A percentile compares a stretch with the other conserved stretches of the same genome.
These are phyloP conservation scores for Rhodosporidiobolus odoratus DNA, from an alignment of 768 basidiomycete genomes.

Conservation along the genomic window DNA sequence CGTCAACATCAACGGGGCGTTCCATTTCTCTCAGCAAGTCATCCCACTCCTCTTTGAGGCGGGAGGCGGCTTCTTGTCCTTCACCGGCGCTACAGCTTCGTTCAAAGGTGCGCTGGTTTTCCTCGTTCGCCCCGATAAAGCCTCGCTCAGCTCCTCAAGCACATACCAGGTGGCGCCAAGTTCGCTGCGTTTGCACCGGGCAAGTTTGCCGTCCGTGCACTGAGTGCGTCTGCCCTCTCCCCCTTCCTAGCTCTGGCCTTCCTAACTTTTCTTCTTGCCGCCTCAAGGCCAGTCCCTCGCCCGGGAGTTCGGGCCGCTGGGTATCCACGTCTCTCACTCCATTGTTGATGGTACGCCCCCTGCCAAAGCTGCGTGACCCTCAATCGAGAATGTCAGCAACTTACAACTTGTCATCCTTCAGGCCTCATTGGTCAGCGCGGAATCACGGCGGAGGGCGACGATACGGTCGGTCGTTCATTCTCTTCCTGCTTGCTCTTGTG, in stretches of 20 bases:
- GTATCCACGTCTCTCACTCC: constrained; percentile 41
- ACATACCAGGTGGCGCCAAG: constrained; percentile 38
- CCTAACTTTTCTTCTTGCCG: no score
- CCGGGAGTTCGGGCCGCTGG: constrained; percentile 40
- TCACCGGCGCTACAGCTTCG: constrained; percentile 43
- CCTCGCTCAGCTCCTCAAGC: not conserved
- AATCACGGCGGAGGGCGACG: not conserved
- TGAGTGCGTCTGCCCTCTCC: constrained; percentile 20
- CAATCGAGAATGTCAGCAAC: no score
- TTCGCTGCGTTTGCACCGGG: constrained; percentile 40
- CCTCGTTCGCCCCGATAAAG: not conserved
- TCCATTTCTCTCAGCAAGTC: constrained; percentile 36
- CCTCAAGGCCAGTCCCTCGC: constrained; percentile 38
- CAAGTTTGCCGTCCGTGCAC: constrained; percentile 38
- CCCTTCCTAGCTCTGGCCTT: not conserved
- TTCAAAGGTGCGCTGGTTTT: constrained; percentile 21
- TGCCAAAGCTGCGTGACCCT: no score
- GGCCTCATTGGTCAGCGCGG: constrained; percentile 41
- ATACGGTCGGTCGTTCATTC: not conserved
- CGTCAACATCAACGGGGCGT: constrained; percentile 36
- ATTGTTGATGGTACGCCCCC: constrained; percentile 40
- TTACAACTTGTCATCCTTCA: not conserved
- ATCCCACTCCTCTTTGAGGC: constrained; percentile 17
- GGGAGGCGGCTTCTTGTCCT: constrained; percentile 35
- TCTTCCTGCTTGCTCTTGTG: not conserved